Conservation (phyloP, 257 asterid species). For the Solanum paucissectum region DNA sequence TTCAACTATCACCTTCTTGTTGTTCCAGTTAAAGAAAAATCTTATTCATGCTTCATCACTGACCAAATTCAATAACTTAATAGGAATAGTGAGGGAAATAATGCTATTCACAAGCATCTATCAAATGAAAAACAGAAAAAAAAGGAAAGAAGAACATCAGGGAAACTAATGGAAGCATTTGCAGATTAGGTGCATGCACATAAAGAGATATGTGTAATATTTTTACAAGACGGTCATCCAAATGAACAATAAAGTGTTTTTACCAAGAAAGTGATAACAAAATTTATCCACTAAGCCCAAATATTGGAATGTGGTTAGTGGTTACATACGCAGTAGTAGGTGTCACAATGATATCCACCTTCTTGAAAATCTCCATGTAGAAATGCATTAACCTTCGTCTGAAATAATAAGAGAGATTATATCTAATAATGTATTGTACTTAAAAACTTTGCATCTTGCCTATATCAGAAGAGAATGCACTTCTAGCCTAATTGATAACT, state of each 20-base stretch:
- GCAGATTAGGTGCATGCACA: not conserved
- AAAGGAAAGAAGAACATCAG: not conserved
- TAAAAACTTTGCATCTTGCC: not conserved
- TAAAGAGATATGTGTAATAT: not conserved
- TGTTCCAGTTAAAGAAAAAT: not conserved
- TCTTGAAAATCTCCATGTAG: conserved; percentile 57
- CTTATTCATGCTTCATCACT: not conserved
- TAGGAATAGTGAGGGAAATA: not conserved
- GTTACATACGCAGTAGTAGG: conserved; percentile 60
- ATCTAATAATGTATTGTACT: not conserved
- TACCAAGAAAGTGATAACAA: not conserved
- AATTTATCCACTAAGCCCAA: not conserved
- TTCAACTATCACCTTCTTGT: not conserved
- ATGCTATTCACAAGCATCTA: not conserved
- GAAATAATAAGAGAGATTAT: not conserved
- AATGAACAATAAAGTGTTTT: not conserved
- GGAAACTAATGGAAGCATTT: not conserved
- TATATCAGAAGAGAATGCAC: not conserved
- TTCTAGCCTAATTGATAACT: not conserved
- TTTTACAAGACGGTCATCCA: not conserved
- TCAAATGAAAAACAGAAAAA: not conserved
- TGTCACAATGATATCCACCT: conserved; percentile 81
- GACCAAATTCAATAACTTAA: not conserved
- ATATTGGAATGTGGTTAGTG: not conserved
- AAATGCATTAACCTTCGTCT: conserved; percentile 90